Percentiles rank a stretch among this genome's conserved stretches.
These are phyloP conservation scores for Saccharomyces uvarum DNA, from an alignment of 1,139 yeast genomes.

Conservation along the genomic window DNA sequence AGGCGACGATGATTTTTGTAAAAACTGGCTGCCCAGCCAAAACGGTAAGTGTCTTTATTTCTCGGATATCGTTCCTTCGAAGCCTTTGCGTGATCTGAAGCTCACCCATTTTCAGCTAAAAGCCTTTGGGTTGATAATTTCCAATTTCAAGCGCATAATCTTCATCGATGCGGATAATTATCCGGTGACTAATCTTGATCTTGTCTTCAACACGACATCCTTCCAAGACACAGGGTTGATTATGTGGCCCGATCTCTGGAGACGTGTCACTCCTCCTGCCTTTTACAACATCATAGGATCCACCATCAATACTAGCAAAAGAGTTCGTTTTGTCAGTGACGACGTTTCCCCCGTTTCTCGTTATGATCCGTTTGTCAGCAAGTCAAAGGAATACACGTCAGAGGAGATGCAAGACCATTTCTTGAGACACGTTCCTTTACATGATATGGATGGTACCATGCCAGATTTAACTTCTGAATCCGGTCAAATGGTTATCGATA, in stretches of 20 bases:
- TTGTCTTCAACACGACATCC: conserved; percentile 37
- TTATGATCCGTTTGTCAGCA: conserved; percentile 9
- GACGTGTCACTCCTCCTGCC: conserved; percentile 52
- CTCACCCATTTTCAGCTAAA: conserved; percentile 56
- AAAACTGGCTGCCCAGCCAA: conserved; percentile 40
- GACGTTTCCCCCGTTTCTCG: conserved; percentile 23
- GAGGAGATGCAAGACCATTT: conserved; percentile 6
- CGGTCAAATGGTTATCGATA: conserved; percentile 50
- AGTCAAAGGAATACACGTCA: conserved; percentile 3
- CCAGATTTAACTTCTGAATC: conserved; percentile 58
- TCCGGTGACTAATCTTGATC: conserved; percentile 49
- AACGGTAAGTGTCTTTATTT: conserved; percentile 51
- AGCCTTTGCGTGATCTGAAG: conserved; percentile 23
- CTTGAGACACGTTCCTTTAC: conserved; percentile 33
- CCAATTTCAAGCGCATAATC: conserved; percentile 51
- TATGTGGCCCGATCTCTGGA: conserved; percentile 74
- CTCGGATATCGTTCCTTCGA: conserved; percentile 31
- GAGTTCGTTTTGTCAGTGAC: conserved; percentile 23
- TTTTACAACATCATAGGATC: conserved; percentile 51
- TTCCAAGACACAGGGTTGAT: conserved; percentile 34
- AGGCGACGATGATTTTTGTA: conserved; percentile 48
- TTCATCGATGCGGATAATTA: conserved; percentile 65
- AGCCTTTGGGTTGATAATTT: conserved; percentile 51
- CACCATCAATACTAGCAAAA: conserved; percentile 24
- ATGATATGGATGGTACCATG: conserved; percentile 49